Conservation (phyloP, 306 rosid genomes). For the Parietaria judaica region DNA sequence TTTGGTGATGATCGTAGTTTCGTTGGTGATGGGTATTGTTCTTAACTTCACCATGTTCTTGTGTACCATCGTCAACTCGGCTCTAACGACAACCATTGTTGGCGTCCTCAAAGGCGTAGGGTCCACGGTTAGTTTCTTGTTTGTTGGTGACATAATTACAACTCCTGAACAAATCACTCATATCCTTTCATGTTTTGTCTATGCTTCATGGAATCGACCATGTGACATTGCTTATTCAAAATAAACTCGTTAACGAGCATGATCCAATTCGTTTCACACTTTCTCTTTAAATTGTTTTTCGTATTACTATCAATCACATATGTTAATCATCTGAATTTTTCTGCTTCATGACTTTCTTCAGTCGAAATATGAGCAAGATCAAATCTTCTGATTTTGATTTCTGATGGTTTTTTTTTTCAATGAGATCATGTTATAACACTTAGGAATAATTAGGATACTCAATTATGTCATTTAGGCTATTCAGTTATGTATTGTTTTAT, state of each 20-base stretch:
- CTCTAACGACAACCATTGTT: conserved; percentile 87
- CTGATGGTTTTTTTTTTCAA: no score
- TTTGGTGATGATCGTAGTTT: conserved; percentile 62
- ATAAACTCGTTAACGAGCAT: neutral
- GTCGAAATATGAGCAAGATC: no score
- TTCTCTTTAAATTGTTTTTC: no score
- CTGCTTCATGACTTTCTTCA: no score
- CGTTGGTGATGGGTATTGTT: conserved; percentile 81
- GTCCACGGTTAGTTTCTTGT: conserved; percentile 62
- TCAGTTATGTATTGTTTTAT: no score
- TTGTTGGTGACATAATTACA: conserved; percentile 12
- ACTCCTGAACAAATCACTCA: conserved; percentile 2
- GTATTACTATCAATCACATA: no score
- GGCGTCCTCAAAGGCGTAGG: conserved; percentile 99
- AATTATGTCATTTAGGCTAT: no score
- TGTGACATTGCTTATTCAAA: conserved; percentile 2
- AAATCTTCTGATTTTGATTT: no score
- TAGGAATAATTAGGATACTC: no score
- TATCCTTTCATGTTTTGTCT: neutral
- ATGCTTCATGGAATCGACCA: conserved; percentile 1
- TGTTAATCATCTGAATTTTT: no score
- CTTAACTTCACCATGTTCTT: conserved; percentile 98
- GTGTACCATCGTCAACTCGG: conserved; percentile 91
- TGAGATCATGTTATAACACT: no score
- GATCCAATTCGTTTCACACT: neutral